A percentile compares a stretch with the other conserved stretches of the same genome.
These are phyloP conservation scores for Calcarisporium arbuscula DNA, from an alignment of 2,329 filamentous ascomycete species.

Conservation along the genomic window DNA sequence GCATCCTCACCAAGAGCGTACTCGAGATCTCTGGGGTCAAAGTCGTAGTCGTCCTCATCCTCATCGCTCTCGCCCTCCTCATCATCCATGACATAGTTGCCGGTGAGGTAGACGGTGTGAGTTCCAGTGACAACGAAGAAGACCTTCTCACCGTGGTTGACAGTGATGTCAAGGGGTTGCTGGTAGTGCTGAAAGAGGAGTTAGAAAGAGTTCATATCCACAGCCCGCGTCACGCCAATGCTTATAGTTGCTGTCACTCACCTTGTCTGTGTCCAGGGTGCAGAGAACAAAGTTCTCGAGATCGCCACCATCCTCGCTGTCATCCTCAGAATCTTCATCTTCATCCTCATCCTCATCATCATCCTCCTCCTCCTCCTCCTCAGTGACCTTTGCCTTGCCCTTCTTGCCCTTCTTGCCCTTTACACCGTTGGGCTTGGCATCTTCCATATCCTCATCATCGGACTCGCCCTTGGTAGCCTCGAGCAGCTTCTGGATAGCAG, in stretches of 20 bases:
- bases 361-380: slow-evolving; percentile 51
- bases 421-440: slow-evolving; percentile 54
- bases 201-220: slow-evolving; percentile 16
- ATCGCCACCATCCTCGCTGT: slow-evolving; percentile 57
- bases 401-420: slow-evolving; percentile 65
- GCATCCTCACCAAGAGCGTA: slow-evolving; percentile 65
- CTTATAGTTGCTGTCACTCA: too few relatives aligned
- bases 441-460: slow-evolving; percentile 68
- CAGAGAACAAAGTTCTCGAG: slow-evolving; percentile 90
- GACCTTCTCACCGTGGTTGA: slow-evolving; percentile 81
- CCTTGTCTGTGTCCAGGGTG: slow-evolving; percentile 88
- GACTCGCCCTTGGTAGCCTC: slow-evolving; percentile 57
- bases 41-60: slow-evolving; percentile 70
- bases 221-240: not conserved
- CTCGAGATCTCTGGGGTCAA: slow-evolving; percentile 74
- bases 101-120: slow-evolving; percentile 86
- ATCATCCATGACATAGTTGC: slow-evolving; percentile 84
- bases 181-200: slow-evolving; percentile 68
- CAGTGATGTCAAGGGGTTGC: slow-evolving; percentile 88
- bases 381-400: slow-evolving; percentile 64
- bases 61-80: slow-evolving; percentile 54
- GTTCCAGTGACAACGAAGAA: slow-evolving; percentile 90
- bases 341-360: slow-evolving; percentile 48
- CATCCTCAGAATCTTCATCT: slow-evolving; percentile 50
- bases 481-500: slow-evolving; percentile 71